Evolutionary conservation across 2,329 filamentous ascomycete genomes (phyloP), one percentile per base, ranked within the genome.

Genomic region (Ceratocystis ficicola): DNA sequence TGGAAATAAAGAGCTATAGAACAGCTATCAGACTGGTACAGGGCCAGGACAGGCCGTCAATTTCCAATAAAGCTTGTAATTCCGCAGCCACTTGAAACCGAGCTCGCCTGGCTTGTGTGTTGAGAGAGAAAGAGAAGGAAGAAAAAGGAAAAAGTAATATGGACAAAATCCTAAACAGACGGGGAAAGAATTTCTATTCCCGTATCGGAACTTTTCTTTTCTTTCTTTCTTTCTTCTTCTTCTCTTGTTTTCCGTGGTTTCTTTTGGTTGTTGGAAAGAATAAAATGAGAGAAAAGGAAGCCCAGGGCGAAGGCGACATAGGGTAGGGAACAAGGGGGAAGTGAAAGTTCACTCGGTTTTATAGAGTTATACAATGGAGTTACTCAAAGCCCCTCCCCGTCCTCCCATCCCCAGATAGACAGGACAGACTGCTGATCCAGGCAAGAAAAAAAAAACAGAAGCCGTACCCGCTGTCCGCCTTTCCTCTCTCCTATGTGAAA

Each of bases 221-320:
- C 30, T 30, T 30, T 48, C 20, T 20, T n/a, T 10, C 10, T 57
- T 30, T 8, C 30, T 57, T 30, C 30, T 17, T 5, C 10, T 30
- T 20, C 46, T 50, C 22, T 50, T 22, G n/a, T 4, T 50, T 20
- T 50, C 22, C n/a, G 3, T 50, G 5, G 25, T 17, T 57, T 57
- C 52, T 57, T 30, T 25, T 57, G 15, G 5, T 17, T 32, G 25
- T 22, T 30, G 3, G 52, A 30, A 41, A 57, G 52, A 57, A 57
- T 8, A 15, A 57, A 57, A 57, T 57, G 52, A 57, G 52, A 30
- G 52, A 57, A 57, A 57, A 57, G 30, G 52, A 30, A 57, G 22
- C 52, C 25, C 52, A 32, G 22, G 12, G 22, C 25, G 8, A 30
- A 8, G 25, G 36, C 36, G 36, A 12, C 10, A 12, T 41, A 41